A percentile compares a stretch with the other conserved stretches of the same genome.
Conservation (phyloP, 306 rosid species). For the Acacia confusa region DNA sequence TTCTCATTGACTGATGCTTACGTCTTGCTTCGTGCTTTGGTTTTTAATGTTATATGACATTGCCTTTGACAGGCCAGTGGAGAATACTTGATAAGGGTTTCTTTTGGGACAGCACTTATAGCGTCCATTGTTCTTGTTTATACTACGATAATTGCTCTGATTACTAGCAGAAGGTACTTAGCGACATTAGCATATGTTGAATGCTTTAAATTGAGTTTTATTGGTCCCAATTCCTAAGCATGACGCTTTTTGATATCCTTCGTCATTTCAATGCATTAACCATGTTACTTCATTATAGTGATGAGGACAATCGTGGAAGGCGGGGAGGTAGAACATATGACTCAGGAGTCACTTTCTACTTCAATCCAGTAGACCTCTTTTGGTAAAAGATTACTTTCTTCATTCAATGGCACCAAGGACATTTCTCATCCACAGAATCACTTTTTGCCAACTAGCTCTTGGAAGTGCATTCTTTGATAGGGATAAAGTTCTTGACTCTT, state of each 20-base stretch:
- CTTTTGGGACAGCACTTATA: conserved; percentile 93
- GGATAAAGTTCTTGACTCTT: background rate
- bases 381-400: conserved; percentile 53
- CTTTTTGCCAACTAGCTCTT: background rate
- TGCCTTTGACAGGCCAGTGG: conserved; percentile 63
- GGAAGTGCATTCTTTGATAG: conserved; percentile 1
- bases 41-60: conserved; percentile 10
- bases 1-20: conserved; percentile 21
- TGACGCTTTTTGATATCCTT: background rate
- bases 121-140: conserved; percentile 94
- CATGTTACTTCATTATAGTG: conserved; percentile 53
- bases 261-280: conserved; percentile 29
- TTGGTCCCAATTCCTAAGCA: background rate
- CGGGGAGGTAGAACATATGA: conserved; percentile 86
- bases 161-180: conserved; percentile 77
- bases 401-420: background rate
- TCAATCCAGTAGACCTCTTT: conserved; percentile 77
- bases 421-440: background rate
- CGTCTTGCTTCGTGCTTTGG: conserved; percentile 19
- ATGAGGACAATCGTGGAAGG: conserved; percentile 90
- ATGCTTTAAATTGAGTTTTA: background rate
- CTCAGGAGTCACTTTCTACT: conserved; percentile 74
- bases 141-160: conserved; percentile 85
- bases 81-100: conserved; percentile 87
- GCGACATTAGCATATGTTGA: background rate